Evolutionary conservation across 2,329 filamentous ascomycete species (phyloP).

Genomic region (Diplodia seriata): DNA sequence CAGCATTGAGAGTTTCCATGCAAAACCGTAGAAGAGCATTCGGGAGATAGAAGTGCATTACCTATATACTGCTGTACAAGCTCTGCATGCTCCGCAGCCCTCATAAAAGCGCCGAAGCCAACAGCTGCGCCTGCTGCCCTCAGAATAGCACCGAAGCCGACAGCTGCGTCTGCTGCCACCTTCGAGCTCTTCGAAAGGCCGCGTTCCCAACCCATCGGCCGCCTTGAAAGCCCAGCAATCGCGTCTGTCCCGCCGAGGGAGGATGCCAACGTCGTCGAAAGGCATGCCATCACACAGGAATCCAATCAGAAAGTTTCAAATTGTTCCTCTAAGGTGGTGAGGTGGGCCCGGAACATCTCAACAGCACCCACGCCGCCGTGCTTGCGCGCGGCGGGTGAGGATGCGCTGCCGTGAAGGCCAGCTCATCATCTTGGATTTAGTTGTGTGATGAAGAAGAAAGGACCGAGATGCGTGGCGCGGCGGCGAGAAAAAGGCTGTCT

Average conservation of each 20-base stretch:
- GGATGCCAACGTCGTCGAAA: constrained; percentile 23
- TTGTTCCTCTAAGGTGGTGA: constrained; percentile 57
- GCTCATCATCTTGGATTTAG: constrained; percentile 83
- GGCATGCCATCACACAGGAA: constrained; percentile 43
- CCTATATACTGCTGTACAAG: constrained; percentile 8
- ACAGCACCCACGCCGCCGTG: constrained; percentile 57
- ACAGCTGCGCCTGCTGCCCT: not conserved
- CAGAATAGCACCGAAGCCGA: not conserved
- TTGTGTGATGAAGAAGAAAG: constrained; percentile 65
- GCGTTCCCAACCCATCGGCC: not conserved
- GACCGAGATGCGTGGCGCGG: constrained; percentile 1
- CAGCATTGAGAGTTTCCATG: not conserved
- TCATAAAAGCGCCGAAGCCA: not conserved
- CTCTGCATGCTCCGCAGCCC: no score
- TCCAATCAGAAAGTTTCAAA: constrained; percentile 55
- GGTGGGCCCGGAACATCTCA: constrained; percentile 55
- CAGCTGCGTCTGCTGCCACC: not conserved
- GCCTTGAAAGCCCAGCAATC: not conserved
- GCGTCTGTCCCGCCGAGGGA: not conserved
- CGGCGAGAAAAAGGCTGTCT: not conserved
- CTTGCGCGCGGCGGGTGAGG: constrained; percentile 59
- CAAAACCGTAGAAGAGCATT: not conserved
- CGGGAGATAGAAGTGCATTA: not conserved
- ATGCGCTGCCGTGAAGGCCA: constrained; percentile 64
- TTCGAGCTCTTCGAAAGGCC: not conserved